Base-by-base conservation (phyloP, 306 rosid species). In the Acacia confusa region DNA sequence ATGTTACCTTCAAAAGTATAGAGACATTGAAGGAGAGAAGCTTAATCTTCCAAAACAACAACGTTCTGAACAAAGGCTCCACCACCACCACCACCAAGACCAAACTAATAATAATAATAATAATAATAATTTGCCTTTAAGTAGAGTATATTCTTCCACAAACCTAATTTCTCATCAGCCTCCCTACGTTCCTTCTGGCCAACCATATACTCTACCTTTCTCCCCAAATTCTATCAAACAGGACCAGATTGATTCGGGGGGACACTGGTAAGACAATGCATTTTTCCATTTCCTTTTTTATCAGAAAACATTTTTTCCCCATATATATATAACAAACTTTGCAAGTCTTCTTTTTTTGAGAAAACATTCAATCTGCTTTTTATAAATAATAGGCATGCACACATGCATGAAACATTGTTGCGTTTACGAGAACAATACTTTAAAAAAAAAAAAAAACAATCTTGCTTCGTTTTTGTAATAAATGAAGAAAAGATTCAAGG, bases 11-110 rank as follows among this genome's bases (percentile, higher is more conserved):
- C 89, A 89, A 17, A 92, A 87, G 81, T 92, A 89, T 30, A 89
- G 88, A 86, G 97, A 92, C 28, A 80, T 87, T 1, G 94, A 92
- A 82, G 94, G 92, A 20, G 97, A 90, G 63, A 92, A 87, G 79
- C 82, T 82, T 70, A 90, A 89, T 61, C 72, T 86, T 76, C 97
- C 94, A 27, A 92, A 88, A 78, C 92, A 92, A 55, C 90, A 83
- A 71, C 79, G 85, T 15, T 72, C 86, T 69, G 90, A 89, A 17
- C 91, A 81, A 73, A 81, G 84, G 85, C 63, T 80, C 44, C 89
- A 75, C 9, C 89, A 83, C 2, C 75, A 70, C 19, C 75, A 70
- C 22, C 57, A 79, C 9, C 89, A 70, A 11, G 81, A 75, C 45
- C 86, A 84, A 22, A 86, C 90, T 19, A 50, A 5, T 16, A 14